Base-by-base conservation (phyloP, 164 flowering plant genomes). In the Liquidambar formosana region DNA sequence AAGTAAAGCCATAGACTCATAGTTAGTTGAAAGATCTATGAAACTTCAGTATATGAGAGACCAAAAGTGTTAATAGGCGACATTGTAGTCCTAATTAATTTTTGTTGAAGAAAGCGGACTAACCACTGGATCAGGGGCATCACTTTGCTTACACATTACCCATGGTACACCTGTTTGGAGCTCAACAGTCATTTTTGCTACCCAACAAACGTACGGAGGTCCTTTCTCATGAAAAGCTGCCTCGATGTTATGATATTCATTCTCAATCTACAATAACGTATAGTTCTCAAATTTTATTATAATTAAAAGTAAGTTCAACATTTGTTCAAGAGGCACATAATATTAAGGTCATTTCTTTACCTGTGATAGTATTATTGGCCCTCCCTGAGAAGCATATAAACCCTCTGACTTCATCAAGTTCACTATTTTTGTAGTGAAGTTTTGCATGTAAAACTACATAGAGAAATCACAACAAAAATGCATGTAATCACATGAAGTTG, bases 51-150 rank as follows among this genome's bases (percentile, higher is more conserved):
- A 44, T 9, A 12, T 15, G 10, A 15, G 10, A 63, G 21, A 44
- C 5, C n/a, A 22, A 45, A 45, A 44, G 52, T 26, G 10, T 10
- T n/a, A 23, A 63, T 10, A 45, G 5, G 45, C 16, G 53, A n/a
- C 5, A 13, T n/a, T 49, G 2, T 8, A 49, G 16, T 49, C 53
- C 53, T 49, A 49, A 47, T 11, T 47, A 47, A 49, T n/a, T 49
- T 49, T 16, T 49, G 53, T n/a, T 49, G 53, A 49, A 15, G n/a
- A 16, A 13, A 56, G 41, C 11, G n/a, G n/a, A 81, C 81, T 71
- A 57, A 93, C 99, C 88, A 91, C 89, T 0, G 99, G 98, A 71
- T 91, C 99, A 64, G 97, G 99, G 51, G 99, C 99, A 80, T 95
- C 99, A 33, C 64, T 71, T 76, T 95, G 98, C 80, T 95, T 95